Percentiles rank a stretch among this genome's conserved stretches.
Evolutionary conservation across 441 rosid species (phyloP).

Genomic region (Lepidium campestre): DNA sequence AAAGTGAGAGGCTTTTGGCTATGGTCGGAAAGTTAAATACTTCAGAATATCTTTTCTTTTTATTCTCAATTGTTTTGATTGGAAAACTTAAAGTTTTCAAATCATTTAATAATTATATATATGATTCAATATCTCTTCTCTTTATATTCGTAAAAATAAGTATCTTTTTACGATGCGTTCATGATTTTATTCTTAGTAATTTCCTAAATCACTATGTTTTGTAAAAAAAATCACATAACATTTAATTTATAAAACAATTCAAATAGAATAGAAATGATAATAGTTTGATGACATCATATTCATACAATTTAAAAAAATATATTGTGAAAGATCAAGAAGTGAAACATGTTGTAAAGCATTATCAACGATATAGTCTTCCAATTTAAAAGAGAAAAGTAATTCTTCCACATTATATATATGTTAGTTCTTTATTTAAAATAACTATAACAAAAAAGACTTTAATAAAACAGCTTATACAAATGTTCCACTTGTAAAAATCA

Average conservation of each 20-base stretch:
- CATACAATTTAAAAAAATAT: not conserved
- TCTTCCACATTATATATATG: not conserved
- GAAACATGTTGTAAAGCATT: not conserved
- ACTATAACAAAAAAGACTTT: not conserved
- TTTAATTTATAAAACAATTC: not conserved
- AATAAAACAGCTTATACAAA: not conserved
- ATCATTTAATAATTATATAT: too few species aligned
- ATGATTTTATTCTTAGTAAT: not conserved
- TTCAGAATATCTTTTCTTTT: constrained; percentile 3
- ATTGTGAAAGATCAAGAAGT: not conserved
- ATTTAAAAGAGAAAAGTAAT: not conserved
- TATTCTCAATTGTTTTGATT: constrained; percentile 18
- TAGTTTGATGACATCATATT: not conserved
- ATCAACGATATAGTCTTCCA: not conserved
- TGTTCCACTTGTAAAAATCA: not conserved
- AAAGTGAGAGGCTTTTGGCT: not conserved
- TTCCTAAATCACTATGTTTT: not conserved
- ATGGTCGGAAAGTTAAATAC: constrained; percentile 16
- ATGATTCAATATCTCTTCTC: not conserved
- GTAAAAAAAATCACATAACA: not conserved
- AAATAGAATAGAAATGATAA: not conserved
- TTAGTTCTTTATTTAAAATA: not conserved
- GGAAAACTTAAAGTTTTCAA: not conserved
- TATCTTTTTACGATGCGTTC: not conserved
- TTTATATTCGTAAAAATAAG: not conserved